Percentiles rank a stretch among this genome's conserved stretches.
These are phyloP conservation scores for Tulasnella sp. DNA, from an alignment of 768 basidiomycete genomes.

Conservation along the genomic window DNA sequence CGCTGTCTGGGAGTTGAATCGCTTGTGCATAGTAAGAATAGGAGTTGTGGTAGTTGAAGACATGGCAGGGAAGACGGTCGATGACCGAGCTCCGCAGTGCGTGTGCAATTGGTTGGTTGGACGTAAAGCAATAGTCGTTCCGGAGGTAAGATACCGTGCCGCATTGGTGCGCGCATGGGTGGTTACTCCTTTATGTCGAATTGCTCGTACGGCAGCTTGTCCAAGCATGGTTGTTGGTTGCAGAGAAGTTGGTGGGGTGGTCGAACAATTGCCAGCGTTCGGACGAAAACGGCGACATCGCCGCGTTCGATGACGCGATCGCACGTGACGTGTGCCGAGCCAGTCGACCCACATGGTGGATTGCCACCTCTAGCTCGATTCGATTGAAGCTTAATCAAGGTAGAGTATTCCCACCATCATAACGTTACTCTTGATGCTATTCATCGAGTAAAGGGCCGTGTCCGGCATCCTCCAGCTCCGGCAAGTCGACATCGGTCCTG, in stretches of 20 bases:
- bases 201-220: background rate
- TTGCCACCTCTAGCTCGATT: too few relatives aligned
- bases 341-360: too few relatives aligned
- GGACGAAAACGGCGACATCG: constrained; percentile 4
- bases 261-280: background rate
- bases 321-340: background rate
- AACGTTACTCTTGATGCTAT: too few relatives aligned
- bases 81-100: background rate
- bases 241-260: background rate
- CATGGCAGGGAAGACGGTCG: background rate
- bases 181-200: background rate
- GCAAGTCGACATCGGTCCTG: background rate
- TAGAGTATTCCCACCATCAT: too few relatives aligned
- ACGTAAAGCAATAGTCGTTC: background rate
- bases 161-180: background rate
- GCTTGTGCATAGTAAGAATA: background rate
- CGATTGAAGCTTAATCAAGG: too few relatives aligned
- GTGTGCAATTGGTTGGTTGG: background rate
- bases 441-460: too few relatives aligned
- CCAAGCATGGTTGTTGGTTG: background rate
- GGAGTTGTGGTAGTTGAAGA: background rate
- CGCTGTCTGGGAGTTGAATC: constrained; percentile 15
- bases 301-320: constrained; percentile 4
- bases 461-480: background rate
- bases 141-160: constrained; percentile 7